Percentiles rank a stretch among this genome's conserved stretches.
Evolutionary conservation across 208 protist genomes (phyloP).

Genomic region (Plasmodiophora brassicae): DNA sequence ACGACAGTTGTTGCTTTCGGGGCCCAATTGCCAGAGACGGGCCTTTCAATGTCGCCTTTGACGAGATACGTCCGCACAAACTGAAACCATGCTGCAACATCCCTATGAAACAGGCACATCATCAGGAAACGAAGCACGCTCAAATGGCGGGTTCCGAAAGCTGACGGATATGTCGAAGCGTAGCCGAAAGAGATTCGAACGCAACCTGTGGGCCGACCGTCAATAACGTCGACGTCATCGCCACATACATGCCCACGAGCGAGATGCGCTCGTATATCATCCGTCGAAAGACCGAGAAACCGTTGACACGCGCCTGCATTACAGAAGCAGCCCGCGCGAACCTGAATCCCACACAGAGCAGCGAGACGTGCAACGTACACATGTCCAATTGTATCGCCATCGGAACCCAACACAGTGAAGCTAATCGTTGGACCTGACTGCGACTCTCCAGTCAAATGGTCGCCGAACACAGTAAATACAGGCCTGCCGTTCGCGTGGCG

Average conservation of each 20-base stretch:
- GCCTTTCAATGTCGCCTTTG: neutral
- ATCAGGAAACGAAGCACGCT: conserved; percentile 19
- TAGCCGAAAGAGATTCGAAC: conserved; percentile 36
- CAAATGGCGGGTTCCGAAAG: neutral
- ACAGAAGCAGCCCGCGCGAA: conserved; percentile 28
- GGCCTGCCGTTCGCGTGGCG: neutral
- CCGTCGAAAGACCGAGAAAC: neutral
- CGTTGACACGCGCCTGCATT: conserved; percentile 38
- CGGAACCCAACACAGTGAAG: conserved; percentile 2
- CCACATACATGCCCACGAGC: conserved; percentile 16
- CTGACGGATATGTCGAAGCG: conserved; percentile 22
- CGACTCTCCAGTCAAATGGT: neutral
- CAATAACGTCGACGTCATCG: conserved; percentile 37
- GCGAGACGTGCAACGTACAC: neutral
- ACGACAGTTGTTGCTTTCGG: too few relatives aligned
- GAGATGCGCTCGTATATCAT: neutral
- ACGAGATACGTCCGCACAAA: neutral
- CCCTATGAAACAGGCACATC: neutral
- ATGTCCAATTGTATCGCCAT: neutral
- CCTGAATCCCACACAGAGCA: neutral
- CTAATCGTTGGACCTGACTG: conserved; percentile 7
- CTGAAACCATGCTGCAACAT: neutral
- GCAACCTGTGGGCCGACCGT: conserved; percentile 24
- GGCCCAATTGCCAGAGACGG: neutral
- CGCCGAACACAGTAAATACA: neutral